Evolutionary conservation across 306 rosid genomes (phyloP), one percentile per base, ranked within the genome.

Genomic region (Rosa chinensis): DNA sequence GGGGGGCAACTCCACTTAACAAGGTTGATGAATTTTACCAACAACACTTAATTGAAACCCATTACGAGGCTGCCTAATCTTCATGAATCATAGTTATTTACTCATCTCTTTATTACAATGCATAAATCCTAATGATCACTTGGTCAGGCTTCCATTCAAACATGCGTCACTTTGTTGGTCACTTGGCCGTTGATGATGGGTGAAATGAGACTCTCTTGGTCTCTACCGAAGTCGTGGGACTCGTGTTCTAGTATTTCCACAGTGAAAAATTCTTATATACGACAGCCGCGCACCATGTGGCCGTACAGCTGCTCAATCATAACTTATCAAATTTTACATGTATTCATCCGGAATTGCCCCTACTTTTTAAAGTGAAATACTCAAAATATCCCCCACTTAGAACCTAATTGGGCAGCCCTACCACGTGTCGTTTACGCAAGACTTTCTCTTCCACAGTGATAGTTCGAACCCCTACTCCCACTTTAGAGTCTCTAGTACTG

Each of bases 31-130:
- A 43, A 61, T 43, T 75, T 75, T 44, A 48, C 62, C 79, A 76
- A 61, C 45, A 52, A 0, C 79, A 76, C 79, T 76, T 9, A 32
- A 52, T 45, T 32, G 13, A 32, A 64, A 28, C 72, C 58, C 50
- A 47, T 63, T 63, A 62, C 77, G 76, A 42, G 77, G 67, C 49
- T 63, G 35, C 71, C 48, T 11, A 76, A 44, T 47, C 70, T 45
- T 75, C 61, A 63, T 62, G 70, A 66, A 37, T 66, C 70, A 2
- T 35, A 76, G n/a, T 43, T 42, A 43, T 43, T 17, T 44, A 44
- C 23, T 76, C 47, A 4, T 74, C 23, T 42, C 52, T 43, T 55
- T 13, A 74, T 23, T 74, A 42, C 68, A 21, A 58, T 21, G 68
- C 20, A 14, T 63, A 12, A 63, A 63, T 63, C 69, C 42, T 13